Evolutionary conservation across 2,329 filamentous ascomycete genomes (phyloP).

Genomic region (Fusarium liriodendri): DNA sequence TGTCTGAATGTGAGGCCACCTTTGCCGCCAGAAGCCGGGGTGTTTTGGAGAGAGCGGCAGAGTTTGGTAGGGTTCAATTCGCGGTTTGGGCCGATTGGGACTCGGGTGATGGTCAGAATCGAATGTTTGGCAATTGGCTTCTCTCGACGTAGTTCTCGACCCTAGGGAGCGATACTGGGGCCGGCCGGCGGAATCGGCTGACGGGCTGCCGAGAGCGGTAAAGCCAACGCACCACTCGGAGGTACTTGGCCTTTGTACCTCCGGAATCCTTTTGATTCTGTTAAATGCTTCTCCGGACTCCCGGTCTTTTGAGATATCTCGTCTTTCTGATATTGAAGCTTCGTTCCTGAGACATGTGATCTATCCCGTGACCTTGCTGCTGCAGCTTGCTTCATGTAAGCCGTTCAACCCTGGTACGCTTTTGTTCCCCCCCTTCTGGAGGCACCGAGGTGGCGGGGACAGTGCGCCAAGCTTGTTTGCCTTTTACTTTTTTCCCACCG

Average conservation of each 20-base stretch:
- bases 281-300: constrained; percentile 4
- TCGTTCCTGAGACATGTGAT: background rate
- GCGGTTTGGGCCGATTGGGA: constrained; percentile 39
- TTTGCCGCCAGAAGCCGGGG: constrained; percentile 24
- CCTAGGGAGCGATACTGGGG: constrained; percentile 7
- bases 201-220: constrained; percentile 29
- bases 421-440: background rate
- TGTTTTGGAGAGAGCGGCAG: background rate
- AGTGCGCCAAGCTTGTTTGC: background rate
- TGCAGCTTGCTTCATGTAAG: background rate
- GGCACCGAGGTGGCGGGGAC: background rate
- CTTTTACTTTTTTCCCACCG: background rate
- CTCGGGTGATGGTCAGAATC: constrained; percentile 44
- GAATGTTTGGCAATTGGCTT: constrained; percentile 45
- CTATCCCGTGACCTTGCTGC: background rate
- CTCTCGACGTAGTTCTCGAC: constrained; percentile 20
- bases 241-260: constrained; percentile 24
- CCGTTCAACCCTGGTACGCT: background rate
- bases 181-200: constrained; percentile 32
- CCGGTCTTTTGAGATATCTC: background rate
- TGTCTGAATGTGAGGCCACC: constrained; percentile 38
- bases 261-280: constrained; percentile 10
- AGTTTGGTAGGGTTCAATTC: constrained; percentile 3
- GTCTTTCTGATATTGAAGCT: background rate
- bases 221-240: constrained; percentile 34